Evolutionary conservation across 108 stramenopile genomes (phyloP), one percentile per base, ranked within the genome.

Genomic region (Aurantiochytrium sp.): DNA sequence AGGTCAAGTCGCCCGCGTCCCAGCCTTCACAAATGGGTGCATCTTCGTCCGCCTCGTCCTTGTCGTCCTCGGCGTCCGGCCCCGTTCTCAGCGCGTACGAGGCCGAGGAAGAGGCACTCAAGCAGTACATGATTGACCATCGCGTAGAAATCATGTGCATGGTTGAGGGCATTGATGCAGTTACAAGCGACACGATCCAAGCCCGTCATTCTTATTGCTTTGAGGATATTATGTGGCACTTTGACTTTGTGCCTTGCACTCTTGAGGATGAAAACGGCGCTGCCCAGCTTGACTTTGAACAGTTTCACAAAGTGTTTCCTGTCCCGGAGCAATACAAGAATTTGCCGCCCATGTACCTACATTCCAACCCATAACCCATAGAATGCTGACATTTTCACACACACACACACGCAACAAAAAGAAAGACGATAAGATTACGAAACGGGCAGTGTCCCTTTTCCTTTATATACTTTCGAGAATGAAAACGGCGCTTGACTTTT

Each of bases 121-220:
- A 53, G n/a, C n/a, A 47, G 25, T 83, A 83, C 51, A n/a, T 83
- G 76, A 53, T 53, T 8, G 49, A 99, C 88, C 92, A 97, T 42
- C 93, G 96, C 29, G 92, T 96, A 6, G 98, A 99, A 92, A 91
- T 99, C 87, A 95, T 99, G 8, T 96, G 97, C 6, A 93, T 97
- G 60, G 95, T 98, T n/a, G 98, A 99, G 90, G 98, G 98, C 44
- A 96, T 94, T 35, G 97, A 97, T 89, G 96, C 95, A 88, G 90
- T 96, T 25, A 98, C 98, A 4, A 96, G 97, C 8, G 92, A 95
- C 87, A 92, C 95, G 29, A 89, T 95, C 16, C 98, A 99, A 89
- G 96, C 97, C 14, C 94, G 97, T 4, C 98, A 99, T 91, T 97
- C 96, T 2, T 99, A 98, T 92, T 83, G 92, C 58, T 59, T 90